A percentile compares a stretch with the other conserved stretches of the same genome.
Evolutionary conservation across 305 asterid genomes (phyloP).

Genomic region (Petunia hybrid): DNA sequence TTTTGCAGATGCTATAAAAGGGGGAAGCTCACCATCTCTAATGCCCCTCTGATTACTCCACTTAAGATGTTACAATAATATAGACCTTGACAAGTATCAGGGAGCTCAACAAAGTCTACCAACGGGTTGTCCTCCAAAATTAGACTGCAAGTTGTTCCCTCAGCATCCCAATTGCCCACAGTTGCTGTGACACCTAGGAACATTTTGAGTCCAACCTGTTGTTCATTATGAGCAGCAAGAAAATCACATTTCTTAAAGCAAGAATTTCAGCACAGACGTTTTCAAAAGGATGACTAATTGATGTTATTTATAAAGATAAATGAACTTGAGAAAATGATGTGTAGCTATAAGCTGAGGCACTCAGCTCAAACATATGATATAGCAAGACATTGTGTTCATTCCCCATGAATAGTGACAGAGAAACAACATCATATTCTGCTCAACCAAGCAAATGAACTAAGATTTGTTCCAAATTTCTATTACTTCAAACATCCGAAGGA

Average conservation of each 20-base stretch:
- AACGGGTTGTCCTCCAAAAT: constrained; percentile 95
- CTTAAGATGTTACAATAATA: constrained; percentile 89
- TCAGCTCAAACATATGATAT: not conserved
- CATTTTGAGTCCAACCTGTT: constrained; percentile 98
- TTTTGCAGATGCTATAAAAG: constrained; percentile 2
- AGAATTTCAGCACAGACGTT: not conserved
- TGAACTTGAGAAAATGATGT: constrained; percentile 13
- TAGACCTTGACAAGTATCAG: constrained; percentile 96
- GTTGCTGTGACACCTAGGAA: constrained; percentile 93
- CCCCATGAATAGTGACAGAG: not conserved
- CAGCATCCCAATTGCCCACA: constrained; percentile 89
- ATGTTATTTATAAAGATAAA: not conserved
- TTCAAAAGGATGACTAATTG: not conserved
- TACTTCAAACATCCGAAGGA: constrained; percentile 9
- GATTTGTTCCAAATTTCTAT: not conserved
- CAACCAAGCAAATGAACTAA: constrained; percentile 23
- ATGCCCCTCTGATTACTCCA: constrained; percentile 65
- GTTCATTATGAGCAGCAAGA: constrained; percentile 34
- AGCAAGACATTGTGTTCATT: not conserved
- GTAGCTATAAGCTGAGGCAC: not conserved
- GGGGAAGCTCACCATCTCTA: constrained; percentile 60
- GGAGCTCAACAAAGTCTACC: constrained; percentile 97
- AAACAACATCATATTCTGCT: not conserved
- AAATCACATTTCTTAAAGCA: constrained; percentile 11
- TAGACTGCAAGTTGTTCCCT: constrained; percentile 94